Conservation (phyloP, 2,329 filamentous ascomycete species). For the Plenodomus lindquistii region DNA sequence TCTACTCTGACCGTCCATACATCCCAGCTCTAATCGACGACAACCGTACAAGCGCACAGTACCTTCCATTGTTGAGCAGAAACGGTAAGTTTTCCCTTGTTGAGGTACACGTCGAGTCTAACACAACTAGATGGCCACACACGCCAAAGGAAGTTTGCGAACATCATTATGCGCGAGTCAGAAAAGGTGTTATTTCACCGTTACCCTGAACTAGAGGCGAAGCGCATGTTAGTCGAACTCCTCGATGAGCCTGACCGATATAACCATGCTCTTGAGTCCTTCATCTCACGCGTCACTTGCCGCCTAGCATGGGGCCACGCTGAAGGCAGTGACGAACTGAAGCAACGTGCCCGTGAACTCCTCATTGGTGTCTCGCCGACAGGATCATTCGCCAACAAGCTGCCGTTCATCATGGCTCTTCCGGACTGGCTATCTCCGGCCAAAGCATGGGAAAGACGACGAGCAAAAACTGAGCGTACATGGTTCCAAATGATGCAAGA, state of each 20-base stretch:
- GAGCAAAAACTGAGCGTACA: conserved; percentile 47
- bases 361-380: conserved; percentile 52
- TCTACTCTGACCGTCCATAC: conserved; percentile 53
- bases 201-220: conserved; percentile 52
- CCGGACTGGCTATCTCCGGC: conserved; percentile 49
- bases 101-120: conserved; percentile 6
- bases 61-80: conserved; percentile 50
- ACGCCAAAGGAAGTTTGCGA: conserved; percentile 51
- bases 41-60: conserved; percentile 51
- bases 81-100: conserved; percentile 40
- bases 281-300: conserved; percentile 52
- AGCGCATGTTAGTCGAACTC: conserved; percentile 51
- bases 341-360: conserved; percentile 52
- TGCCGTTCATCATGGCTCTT: conserved; percentile 51
- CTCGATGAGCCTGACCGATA: conserved; percentile 49
- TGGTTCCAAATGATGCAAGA: conserved; percentile 52
- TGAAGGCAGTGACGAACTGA: conserved; percentile 51
- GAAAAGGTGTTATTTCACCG: conserved; percentile 47
- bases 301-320: conserved; percentile 52
- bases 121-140: conserved; percentile 44
- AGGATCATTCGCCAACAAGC: conserved; percentile 51
- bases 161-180: conserved; percentile 51
- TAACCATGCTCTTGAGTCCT: conserved; percentile 51
- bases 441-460: conserved; percentile 51
- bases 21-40: conserved; percentile 51